Percentiles rank a stretch among this genome's conserved stretches.
Evolutionary conservation across 176 grass and related monocot genomes (phyloP).

Genomic region (Musa itinerans): DNA sequence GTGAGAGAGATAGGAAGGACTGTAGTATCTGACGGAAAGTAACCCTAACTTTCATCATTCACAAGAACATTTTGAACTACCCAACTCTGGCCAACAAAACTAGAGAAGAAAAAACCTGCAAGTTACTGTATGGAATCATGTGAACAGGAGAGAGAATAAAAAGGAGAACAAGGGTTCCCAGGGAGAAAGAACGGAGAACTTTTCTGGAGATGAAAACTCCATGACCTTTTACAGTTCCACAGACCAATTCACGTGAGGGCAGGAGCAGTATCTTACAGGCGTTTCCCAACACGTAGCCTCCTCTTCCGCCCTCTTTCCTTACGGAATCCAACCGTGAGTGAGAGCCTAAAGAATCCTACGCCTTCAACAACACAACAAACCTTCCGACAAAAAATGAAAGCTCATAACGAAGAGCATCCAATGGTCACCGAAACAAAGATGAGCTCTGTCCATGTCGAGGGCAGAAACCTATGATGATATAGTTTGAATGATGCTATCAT

Average conservation of each 20-base stretch:
- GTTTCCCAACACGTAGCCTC: background rate
- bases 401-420: background rate
- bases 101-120: constrained; percentile 9
- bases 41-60: background rate
- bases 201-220: background rate
- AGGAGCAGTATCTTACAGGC: background rate
- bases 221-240: background rate
- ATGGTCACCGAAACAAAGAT: background rate
- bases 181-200: background rate
- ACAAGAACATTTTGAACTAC: constrained; percentile 1
- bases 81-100: background rate
- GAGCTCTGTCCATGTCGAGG: too few species aligned
- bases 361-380: background rate
- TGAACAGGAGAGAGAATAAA: constrained; percentile 8
- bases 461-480: too few species aligned
- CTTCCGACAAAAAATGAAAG: background rate
- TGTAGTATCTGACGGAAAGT: background rate
- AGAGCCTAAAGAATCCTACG: constrained; percentile 26
- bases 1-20: background rate
- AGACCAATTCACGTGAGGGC: background rate
- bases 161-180: background rate
- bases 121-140: constrained; percentile 10
- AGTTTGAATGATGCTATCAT: background rate
- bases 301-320: background rate
- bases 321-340: constrained; percentile 26